Conservation (phyloP, 2,329 filamentous ascomycete genomes). For the Myriosclerotinia curreyana region DNA sequence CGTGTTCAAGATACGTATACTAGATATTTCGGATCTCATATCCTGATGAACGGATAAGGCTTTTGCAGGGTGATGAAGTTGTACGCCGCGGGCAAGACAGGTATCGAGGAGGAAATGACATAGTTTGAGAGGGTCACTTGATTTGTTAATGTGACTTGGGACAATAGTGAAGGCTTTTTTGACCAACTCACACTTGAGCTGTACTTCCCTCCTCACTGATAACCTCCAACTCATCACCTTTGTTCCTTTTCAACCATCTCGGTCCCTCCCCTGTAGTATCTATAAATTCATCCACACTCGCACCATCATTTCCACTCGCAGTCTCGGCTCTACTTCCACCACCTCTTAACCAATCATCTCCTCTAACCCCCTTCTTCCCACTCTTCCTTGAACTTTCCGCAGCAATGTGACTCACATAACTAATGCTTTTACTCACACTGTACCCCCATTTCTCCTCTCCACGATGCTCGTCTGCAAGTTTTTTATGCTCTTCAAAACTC, state of each 20-base stretch:
- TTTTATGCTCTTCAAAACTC: constrained; percentile 63
- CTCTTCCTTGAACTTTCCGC: constrained; percentile 25
- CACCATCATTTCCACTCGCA: constrained; percentile 54
- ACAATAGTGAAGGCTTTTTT: background rate
- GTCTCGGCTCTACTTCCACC: constrained; percentile 44
- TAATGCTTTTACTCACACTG: constrained; percentile 51
- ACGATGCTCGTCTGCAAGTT: constrained; percentile 27
- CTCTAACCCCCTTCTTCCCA: constrained; percentile 45
- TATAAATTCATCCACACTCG: constrained; percentile 40
- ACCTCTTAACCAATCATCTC: constrained; percentile 64
- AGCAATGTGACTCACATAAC: constrained; percentile 47
- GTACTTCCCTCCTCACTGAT: constrained; percentile 60
- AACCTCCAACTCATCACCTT: constrained; percentile 56
- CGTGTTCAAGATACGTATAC: constrained; percentile 50
- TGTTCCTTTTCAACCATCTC: constrained; percentile 55
- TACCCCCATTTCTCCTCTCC: constrained; percentile 51
- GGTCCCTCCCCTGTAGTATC: constrained; percentile 42
- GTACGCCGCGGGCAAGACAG: constrained; percentile 58
- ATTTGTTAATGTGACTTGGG: background rate
- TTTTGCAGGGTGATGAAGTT: constrained; percentile 61
- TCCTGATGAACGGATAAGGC: constrained; percentile 54
- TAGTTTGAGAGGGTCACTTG: constrained; percentile 62
- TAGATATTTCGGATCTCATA: constrained; percentile 48
- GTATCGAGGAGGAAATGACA: constrained; percentile 62
- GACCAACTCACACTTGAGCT: constrained; percentile 59